Percentiles rank a stretch among this genome's conserved stretches.
phyloP scores from a whole-genome alignment of 1,284 basidiomycete genomes.

The Anthracocystis walkeri region DNA sequence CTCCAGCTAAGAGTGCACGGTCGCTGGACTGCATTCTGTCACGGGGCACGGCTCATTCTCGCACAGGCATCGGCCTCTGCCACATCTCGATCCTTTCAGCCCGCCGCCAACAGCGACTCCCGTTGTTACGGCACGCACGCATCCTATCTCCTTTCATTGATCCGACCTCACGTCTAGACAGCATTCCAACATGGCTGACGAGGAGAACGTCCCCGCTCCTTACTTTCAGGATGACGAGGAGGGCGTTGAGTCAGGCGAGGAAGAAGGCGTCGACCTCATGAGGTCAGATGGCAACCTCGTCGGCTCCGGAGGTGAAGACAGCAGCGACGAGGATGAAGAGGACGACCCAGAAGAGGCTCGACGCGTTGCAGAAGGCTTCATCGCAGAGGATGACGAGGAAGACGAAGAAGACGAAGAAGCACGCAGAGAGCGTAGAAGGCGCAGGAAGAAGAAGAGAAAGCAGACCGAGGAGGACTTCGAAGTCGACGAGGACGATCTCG shows the following conservation, averaged over 20 bases:
- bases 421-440: slow-evolving; percentile 75
- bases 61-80: not conserved
- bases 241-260: slow-evolving; percentile 50
- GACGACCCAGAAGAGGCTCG: slow-evolving; percentile 68
- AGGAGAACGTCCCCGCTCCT: slow-evolving; percentile 44
- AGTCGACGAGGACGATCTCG: slow-evolving; percentile 95
- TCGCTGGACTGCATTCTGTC: not conserved
- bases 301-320: slow-evolving; percentile 60
- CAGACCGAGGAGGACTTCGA: slow-evolving; percentile 74
- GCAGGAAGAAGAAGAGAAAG: slow-evolving; percentile 57
- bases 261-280: slow-evolving; percentile 65
- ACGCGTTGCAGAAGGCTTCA: slow-evolving; percentile 67
- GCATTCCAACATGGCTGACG: slow-evolving; percentile 33
- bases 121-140: too few species aligned
- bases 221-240: slow-evolving; percentile 58
- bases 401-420: slow-evolving; percentile 73
- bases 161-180: not conserved
- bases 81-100: not conserved
- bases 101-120: too few species aligned
- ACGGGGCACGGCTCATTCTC: too few species aligned
- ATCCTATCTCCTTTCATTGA: not conserved
- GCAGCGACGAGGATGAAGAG: slow-evolving; percentile 66
- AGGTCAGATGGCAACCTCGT: slow-evolving; percentile 61
- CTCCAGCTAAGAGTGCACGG: not conserved
- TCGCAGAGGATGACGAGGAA: slow-evolving; percentile 68